Base-by-base conservation (phyloP, 1,284 basidiomycete genomes). In the Macrocystidia cucumis region DNA sequence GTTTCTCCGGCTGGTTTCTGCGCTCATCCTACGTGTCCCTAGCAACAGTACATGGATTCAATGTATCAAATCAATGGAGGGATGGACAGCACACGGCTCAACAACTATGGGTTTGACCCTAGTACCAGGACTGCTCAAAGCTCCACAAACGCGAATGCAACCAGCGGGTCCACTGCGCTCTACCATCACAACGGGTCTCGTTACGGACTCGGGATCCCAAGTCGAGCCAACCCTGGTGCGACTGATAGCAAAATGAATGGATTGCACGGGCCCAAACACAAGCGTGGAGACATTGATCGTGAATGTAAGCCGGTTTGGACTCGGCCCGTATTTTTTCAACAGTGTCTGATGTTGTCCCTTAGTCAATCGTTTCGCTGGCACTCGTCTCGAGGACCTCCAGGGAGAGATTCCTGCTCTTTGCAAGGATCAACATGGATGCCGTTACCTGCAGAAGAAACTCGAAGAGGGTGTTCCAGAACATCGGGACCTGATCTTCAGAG, bases 381-480 rank as follows among this genome's bases (percentile, higher is more conserved):
- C 91, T 29, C 83, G 91, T 34, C 72, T 98, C 37, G 96, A 99
- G 57, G 96, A 99, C 54, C 68, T 99, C 29, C 81, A 87, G 48
- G 95, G 95, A 43, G 91, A 98, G 60, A 93, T 98, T 47, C 80
- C 92, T 18, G 71, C 78, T 9, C 65, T 98, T 19, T 98, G 93
- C 77, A 98, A 98, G 62, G 96, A 98, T 59, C 96, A 98, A 63
- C 96, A 98, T 59, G 96, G 96, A 2, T 99, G 96, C 57, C 81
- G 96, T 24, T 99, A 97, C 57, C 66, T 98, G 39, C 96, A 98
- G 62, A 98, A 98, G 79, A 98, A 98, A 65, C 74, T 99, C 25
- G 96, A 99, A 59, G 96, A 99, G 54, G 89, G 88, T 41, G 77
- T 86, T 43, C 76, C 91, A 9, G 88, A 93, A 57, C 91, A 97